Conservation (phyloP, 2,329 filamentous ascomycete genomes). For the Huntiella omanensis region DNA sequence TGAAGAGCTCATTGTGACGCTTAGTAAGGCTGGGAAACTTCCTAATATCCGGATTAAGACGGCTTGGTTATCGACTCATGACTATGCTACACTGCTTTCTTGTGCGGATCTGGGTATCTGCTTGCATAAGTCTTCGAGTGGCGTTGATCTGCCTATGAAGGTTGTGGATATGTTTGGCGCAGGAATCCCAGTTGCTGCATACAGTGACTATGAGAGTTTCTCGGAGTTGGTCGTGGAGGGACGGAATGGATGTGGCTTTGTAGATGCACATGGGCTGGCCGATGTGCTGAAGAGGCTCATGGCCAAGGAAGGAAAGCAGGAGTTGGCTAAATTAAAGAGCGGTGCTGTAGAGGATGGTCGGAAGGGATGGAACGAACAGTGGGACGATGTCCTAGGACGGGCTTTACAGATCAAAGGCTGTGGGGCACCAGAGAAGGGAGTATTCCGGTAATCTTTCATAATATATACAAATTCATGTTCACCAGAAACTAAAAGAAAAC, state of each 20-base stretch:
- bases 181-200: slow-evolving; percentile 76
- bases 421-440: too few species aligned
- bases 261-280: slow-evolving; percentile 46
- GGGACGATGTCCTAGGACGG: slow-evolving; percentile 63
- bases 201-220: slow-evolving; percentile 73
- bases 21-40: slow-evolving; percentile 45
- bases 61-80: slow-evolving; percentile 65
- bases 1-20: slow-evolving; percentile 39
- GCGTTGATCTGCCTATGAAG: slow-evolving; percentile 96
- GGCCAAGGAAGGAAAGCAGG: slow-evolving; percentile 24
- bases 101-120: slow-evolving; percentile 80
- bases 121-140: slow-evolving; percentile 81
- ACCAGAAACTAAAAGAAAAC: too few species aligned
- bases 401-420: slow-evolving; percentile 27
- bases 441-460: neutral
- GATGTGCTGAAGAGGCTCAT: slow-evolving; percentile 48
- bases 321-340: slow-evolving; percentile 41
- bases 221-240: slow-evolving; percentile 77
- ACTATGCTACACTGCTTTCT: slow-evolving; percentile 71
- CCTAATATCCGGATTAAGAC: slow-evolving; percentile 54
- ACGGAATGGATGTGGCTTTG: slow-evolving; percentile 72
- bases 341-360: slow-evolving; percentile 59
- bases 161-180: slow-evolving; percentile 98
- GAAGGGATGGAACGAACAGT: slow-evolving; percentile 79
- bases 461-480: neutral